These are phyloP conservation scores for Stevia rebaudiana DNA, from an alignment of 140 eudicot genomes.

Conservation along the genomic window DNA sequence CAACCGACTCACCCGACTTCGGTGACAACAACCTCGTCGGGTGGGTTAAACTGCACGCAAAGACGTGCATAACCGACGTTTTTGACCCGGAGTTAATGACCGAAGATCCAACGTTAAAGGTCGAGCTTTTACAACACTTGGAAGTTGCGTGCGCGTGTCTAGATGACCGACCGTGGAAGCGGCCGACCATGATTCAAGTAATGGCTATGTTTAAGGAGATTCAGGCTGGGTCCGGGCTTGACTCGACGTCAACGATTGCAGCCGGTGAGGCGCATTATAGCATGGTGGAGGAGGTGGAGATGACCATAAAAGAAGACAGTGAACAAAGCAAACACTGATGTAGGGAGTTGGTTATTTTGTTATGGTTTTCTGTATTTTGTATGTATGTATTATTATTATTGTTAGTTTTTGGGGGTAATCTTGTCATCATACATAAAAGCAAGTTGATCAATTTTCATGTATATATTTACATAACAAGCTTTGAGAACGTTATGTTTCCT, in stretches of 20 bases:
- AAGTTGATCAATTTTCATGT: slow-evolving; percentile 40
- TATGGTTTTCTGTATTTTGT: slow-evolving; percentile 44
- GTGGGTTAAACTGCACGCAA: slow-evolving; percentile 81
- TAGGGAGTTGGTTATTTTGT: slow-evolving; percentile 19
- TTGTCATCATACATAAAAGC: slow-evolving; percentile 48
- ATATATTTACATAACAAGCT: slow-evolving; percentile 41
- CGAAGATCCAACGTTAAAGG: slow-evolving; percentile 61
- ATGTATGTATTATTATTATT: slow-evolving; percentile 33
- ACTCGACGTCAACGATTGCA: slow-evolving; percentile 53
- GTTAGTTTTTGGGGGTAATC: slow-evolving; percentile 37
- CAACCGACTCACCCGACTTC: slow-evolving; percentile 84
- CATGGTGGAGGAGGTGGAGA: slow-evolving; percentile 61
- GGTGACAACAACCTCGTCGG: slow-evolving; percentile 95
- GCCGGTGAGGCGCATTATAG: slow-evolving; percentile 43
- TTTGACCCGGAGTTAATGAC: slow-evolving; percentile 60
- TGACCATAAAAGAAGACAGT: slow-evolving; percentile 84
- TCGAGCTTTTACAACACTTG: slow-evolving; percentile 75
- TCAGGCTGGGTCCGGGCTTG: slow-evolving; percentile 83
- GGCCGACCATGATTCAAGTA: slow-evolving; percentile 96
- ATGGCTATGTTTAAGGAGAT: slow-evolving; percentile 91
- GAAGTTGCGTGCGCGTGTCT: slow-evolving; percentile 81
- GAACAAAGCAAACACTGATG: slow-evolving; percentile 50
- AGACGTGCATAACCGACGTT: slow-evolving; percentile 45
- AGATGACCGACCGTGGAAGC: slow-evolving; percentile 73
- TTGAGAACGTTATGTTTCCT: slow-evolving; percentile 35